Conservation (phyloP, 1,284 basidiomycete species). For the Malassezia slooffiae region DNA sequence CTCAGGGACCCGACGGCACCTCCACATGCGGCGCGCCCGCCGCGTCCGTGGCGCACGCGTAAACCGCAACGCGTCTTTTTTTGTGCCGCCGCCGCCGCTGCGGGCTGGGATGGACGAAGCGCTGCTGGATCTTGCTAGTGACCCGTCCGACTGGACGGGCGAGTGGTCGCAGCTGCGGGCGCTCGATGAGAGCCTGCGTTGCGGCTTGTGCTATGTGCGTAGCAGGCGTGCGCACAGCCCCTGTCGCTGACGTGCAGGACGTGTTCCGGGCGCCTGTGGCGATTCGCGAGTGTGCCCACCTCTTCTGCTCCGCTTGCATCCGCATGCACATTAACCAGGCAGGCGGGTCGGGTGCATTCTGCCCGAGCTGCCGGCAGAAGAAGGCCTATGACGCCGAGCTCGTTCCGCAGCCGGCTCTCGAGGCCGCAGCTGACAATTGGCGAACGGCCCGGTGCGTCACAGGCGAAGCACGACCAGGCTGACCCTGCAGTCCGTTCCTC, state of each 20-base stretch:
- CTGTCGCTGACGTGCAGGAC: constrained; percentile 21
- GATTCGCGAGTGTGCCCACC: constrained; percentile 33
- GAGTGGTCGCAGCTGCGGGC: constrained; percentile 23
- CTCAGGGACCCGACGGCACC: no score
- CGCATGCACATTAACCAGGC: constrained; percentile 43
- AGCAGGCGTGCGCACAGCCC: background rate
- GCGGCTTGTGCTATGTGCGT: constrained; percentile 37
- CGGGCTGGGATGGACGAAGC: constrained; percentile 16
- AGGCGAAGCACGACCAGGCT: no score
- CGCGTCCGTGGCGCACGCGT: no score
- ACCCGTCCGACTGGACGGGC: constrained; percentile 37
- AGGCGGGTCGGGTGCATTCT: constrained; percentile 28
- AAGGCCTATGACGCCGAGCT: constrained; percentile 40
- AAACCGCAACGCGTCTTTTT: no score
- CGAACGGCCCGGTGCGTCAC: constrained; percentile 15
- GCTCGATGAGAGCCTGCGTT: constrained; percentile 33
- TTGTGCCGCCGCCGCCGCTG: no score
- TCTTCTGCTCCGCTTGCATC: constrained; percentile 41
- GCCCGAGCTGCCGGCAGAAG: constrained; percentile 40
- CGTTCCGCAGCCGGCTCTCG: constrained; percentile 29
- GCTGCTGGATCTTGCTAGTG: constrained; percentile 26
- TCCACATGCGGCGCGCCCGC: no score
- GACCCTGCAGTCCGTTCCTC: constrained; percentile 3
- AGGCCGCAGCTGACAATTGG: constrained; percentile 34
- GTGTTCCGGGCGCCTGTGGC: constrained; percentile 39